Evolutionary conservation across 2,329 filamentous ascomycete species (phyloP), one percentile per base, ranked within the genome.

Genomic region (Chalaropsis ovoidea): DNA sequence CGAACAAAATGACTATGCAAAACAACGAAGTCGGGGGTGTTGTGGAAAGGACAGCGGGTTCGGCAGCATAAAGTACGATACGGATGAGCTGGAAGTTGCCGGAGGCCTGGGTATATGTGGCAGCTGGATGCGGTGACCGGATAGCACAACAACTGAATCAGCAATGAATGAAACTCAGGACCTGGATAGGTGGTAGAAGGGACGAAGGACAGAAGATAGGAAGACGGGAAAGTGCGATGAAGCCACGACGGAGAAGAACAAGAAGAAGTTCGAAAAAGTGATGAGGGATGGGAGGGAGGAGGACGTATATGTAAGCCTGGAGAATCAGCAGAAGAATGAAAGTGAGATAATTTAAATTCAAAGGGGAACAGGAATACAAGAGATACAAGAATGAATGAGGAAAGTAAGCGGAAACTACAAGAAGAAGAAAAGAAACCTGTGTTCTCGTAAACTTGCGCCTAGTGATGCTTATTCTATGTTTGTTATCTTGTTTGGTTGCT

Each of bases 361-460:
- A 60, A 58, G 24, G 56, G 61, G 45, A 62, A 62, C 61, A 67
- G 49, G 41, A 41, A 60, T 54, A 67, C 45, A 60, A 62, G 31
- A 39, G 27, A 56, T 39, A 39, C 31, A 35, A 39, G 35, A 39
- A 8, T 41, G 31, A 60, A 24, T 60, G 58, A 22, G 31, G 27
- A 22, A 66, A 65, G 56, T 60, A 58, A 62, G 62, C 64, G 61
- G 56, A 61, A 68, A 61, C n/a, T 61, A 31, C 35, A 39, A 35
- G 5, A 35, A 31, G 39, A 58, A 27, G 24, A 61, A 15, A 47
- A 41, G 17, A 61, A 41, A 17, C n/a, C 27, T 31, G 10, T 19
- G 24, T 39, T 17, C 27, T 17, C 2, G 15, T 19, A 58, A 31
- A 39, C 54, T 39, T 31, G 31, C 24, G 27, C n/a, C 27, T 58